phyloP scores from a whole-genome alignment of 2,329 filamentous ascomycete genomes.

The Trichophyton verrucosum region DNA sequence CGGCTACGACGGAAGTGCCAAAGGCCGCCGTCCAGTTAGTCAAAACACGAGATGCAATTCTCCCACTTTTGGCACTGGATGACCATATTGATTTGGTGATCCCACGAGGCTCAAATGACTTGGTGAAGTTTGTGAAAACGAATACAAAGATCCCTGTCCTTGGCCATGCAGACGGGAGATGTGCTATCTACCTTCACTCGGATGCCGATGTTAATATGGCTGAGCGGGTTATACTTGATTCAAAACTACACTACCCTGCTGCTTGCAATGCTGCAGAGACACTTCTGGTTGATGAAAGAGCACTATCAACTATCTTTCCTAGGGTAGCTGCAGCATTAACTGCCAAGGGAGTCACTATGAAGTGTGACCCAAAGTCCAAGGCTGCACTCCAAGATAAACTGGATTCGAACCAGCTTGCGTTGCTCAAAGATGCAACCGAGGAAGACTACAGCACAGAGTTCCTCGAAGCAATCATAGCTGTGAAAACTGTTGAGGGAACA shows the following conservation, averaged over 20 bases:
- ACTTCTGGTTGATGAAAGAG: conserved; percentile 65
- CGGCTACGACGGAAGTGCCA: conserved; percentile 62
- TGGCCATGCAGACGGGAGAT: conserved; percentile 90
- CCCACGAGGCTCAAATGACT: conserved; percentile 77
- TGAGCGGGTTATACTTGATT: conserved; percentile 67
- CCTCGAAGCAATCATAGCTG: conserved; percentile 67
- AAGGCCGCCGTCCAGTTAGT: conserved; percentile 85
- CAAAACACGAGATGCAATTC: conserved; percentile 80
- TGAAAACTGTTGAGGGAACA: conserved; percentile 56
- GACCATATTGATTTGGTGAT: conserved; percentile 89
- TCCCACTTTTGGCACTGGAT: conserved; percentile 74
- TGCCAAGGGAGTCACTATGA: conserved; percentile 64
- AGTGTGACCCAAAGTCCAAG: conserved; percentile 62
- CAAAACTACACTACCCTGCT: conserved; percentile 88
- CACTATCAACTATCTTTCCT: conserved; percentile 56
- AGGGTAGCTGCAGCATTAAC: conserved; percentile 60
- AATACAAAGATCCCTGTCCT: conserved; percentile 90
- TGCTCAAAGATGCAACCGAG: conserved; percentile 53
- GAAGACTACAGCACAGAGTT: conserved; percentile 82
- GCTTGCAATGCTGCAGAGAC: conserved; percentile 95
- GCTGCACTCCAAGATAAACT: conserved; percentile 44
- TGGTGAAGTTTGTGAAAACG: conserved; percentile 79
- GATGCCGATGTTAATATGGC: conserved; percentile 64
- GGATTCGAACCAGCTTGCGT: conserved; percentile 29
- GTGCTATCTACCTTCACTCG: conserved; percentile 69